Conservation (phyloP, 805 yeast species). For the Schwanniomyces occidentalis region DNA sequence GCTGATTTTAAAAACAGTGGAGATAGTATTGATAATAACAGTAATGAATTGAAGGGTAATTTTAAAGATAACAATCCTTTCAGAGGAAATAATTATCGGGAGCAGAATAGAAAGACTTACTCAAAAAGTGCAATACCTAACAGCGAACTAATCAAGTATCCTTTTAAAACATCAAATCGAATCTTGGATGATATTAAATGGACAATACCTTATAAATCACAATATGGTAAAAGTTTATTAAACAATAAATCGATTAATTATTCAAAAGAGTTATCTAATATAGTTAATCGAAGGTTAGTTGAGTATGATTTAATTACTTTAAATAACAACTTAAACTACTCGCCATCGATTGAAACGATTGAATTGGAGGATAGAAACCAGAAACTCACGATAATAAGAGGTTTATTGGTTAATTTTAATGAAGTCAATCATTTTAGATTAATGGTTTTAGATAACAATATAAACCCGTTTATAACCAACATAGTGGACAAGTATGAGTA, state of each 20-base stretch:
- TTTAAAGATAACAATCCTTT: conserved; percentile 3
- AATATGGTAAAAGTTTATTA: conserved; percentile 21
- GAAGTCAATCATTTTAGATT: conserved; percentile 31
- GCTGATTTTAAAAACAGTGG: too few species aligned
- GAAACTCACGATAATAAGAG: conserved; percentile 27
- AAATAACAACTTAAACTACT: conserved; percentile 33
- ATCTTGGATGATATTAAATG: conserved; percentile 62
- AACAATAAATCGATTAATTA: conserved; percentile 38
- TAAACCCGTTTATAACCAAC: conserved; percentile 16
- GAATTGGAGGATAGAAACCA: conserved; percentile 17
- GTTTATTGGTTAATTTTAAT: conserved; percentile 25
- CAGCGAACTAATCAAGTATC: conserved; percentile 18
- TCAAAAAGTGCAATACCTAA: conserved; percentile 11
- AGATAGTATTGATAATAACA: too few species aligned
- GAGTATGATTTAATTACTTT: conserved; percentile 29
- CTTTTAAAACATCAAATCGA: conserved; percentile 66
- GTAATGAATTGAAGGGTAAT: too few species aligned
- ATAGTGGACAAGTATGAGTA: conserved; percentile 35
- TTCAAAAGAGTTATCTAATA: conserved; percentile 19
- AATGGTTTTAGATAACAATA: conserved; percentile 22
- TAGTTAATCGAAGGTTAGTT: conserved; percentile 10
- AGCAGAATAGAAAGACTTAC: not conserved
- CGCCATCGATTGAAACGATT: conserved; percentile 29
- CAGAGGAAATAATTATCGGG: not conserved
- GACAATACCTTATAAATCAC: conserved; percentile 19